Percentiles rank a stretch among this genome's conserved stretches.
Evolutionary conservation across 164 flowering plant genomes (phyloP).

Genomic region (Nymphaea thermarum): DNA sequence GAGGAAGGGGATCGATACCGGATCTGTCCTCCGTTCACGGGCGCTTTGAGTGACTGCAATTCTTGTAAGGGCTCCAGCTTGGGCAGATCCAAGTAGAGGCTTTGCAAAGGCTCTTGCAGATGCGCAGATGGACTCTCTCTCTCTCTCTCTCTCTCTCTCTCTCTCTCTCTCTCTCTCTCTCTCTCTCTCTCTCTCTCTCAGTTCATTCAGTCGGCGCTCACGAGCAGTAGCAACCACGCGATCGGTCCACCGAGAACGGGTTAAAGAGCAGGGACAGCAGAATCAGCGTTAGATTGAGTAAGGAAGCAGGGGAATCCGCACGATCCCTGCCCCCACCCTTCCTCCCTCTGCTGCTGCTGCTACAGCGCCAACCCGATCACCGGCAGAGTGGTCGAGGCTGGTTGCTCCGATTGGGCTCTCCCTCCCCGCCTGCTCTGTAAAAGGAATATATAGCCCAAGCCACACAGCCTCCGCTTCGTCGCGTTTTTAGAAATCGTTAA

Average conservation of each 20-base stretch:
- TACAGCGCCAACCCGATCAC: too few species aligned
- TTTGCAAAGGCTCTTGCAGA: not conserved
- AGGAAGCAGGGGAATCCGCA: too few species aligned
- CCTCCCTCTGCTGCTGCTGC: too few species aligned
- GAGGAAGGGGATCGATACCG: conserved; percentile 90
- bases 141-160: not conserved
- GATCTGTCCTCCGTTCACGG: conserved; percentile 65
- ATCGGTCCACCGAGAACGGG: not conserved
- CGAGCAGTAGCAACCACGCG: not conserved
- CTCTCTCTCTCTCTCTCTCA: not conserved
- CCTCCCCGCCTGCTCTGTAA: too few species aligned
- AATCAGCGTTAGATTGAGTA: not conserved
- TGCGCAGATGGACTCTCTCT: not conserved
- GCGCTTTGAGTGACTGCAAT: conserved; percentile 32
- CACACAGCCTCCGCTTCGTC: too few species aligned
- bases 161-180: not conserved
- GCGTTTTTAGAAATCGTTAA: too few species aligned
- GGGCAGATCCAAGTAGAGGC: not conserved
- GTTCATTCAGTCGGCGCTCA: too few species aligned
- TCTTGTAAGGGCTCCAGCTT: conserved; percentile 60
- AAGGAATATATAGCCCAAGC: too few species aligned
- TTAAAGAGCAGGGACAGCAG: not conserved
- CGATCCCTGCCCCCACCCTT: too few species aligned
- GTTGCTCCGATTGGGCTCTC: too few species aligned
- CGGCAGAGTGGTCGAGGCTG: too few species aligned